Conservation (phyloP, 2,329 filamentous ascomycete genomes). For the Cercospora zeae-maydis region DNA sequence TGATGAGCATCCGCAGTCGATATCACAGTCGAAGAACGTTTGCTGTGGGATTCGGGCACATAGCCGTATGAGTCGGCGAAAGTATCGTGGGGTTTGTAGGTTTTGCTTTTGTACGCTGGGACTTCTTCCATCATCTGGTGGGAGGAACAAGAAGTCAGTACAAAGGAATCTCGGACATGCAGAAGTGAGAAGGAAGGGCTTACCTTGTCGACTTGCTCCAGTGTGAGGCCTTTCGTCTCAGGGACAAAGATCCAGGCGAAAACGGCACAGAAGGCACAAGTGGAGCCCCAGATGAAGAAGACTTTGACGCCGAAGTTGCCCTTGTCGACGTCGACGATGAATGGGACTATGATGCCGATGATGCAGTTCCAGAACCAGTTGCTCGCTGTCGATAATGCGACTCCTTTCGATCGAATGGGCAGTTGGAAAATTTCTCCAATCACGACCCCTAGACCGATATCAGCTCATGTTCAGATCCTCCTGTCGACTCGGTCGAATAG, state of each 20-base stretch:
- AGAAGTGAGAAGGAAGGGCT: background rate
- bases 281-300: slow-evolving; percentile 47
- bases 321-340: slow-evolving; percentile 60
- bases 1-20: background rate
- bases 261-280: slow-evolving; percentile 33
- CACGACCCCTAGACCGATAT: slow-evolving; percentile 41
- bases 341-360: slow-evolving; percentile 68
- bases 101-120: slow-evolving; percentile 39
- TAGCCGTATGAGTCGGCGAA: slow-evolving; percentile 30
- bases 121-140: slow-evolving; percentile 47
- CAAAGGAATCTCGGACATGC: background rate
- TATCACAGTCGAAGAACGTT: slow-evolving; percentile 3
- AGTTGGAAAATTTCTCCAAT: slow-evolving; percentile 90
- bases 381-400: slow-evolving; percentile 79
- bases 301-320: slow-evolving; percentile 51
- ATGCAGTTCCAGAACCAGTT: slow-evolving; percentile 53
- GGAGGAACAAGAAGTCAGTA: slow-evolving; percentile 18
- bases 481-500: no score
- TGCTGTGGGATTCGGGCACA: background rate
- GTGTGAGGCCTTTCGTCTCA: slow-evolving; percentile 41
- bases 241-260: slow-evolving; percentile 41
- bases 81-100: slow-evolving; percentile 33
- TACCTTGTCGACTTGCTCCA: slow-evolving; percentile 32
- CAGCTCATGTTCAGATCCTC: background rate
- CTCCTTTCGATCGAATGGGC: slow-evolving; percentile 51